Evolutionary conservation across 305 asterid species (phyloP).

Genomic region (Vinca major): DNA sequence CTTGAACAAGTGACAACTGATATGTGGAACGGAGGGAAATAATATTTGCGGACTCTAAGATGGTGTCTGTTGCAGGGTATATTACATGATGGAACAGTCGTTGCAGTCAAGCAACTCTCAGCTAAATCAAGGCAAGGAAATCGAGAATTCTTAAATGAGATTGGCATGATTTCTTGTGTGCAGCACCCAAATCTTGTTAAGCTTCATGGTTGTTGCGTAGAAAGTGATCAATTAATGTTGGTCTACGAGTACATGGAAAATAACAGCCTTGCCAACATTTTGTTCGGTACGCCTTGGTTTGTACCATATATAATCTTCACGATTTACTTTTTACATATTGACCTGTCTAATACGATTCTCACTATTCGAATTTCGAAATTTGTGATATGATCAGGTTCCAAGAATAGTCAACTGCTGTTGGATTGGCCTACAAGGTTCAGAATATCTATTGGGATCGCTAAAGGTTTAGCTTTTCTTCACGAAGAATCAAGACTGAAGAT

Average conservation of each 20-base stretch:
- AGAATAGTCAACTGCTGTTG: slow-evolving; percentile 42
- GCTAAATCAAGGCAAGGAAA: slow-evolving; percentile 78
- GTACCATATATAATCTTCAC: not conserved
- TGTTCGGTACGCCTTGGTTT: slow-evolving; percentile 42
- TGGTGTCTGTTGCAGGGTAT: slow-evolving; percentile 42
- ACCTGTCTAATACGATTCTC: slow-evolving; percentile 5
- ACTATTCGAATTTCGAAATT: slow-evolving; percentile 5
- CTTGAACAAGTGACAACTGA: no score
- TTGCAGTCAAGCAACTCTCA: slow-evolving; percentile 92
- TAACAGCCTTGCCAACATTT: slow-evolving; percentile 75
- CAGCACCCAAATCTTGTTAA: slow-evolving; percentile 92
- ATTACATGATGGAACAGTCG: slow-evolving; percentile 63
- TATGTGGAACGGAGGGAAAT: no score
- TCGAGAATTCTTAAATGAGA: slow-evolving; percentile 78
- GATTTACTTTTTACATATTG: not conserved
- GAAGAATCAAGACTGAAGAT: slow-evolving; percentile 79
- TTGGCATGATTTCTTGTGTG: slow-evolving; percentile 80
- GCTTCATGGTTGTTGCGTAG: slow-evolving; percentile 82
- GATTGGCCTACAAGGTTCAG: slow-evolving; percentile 80
- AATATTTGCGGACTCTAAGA: slow-evolving; percentile 17
- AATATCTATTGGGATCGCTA: slow-evolving; percentile 74
- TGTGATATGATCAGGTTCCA: slow-evolving; percentile 30
- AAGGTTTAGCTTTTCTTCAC: slow-evolving; percentile 82
- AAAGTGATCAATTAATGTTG: slow-evolving; percentile 72
- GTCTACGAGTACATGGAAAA: slow-evolving; percentile 90